Conservation (phyloP, 345 rosid species). For the Chamaenerion angustifolium region DNA sequence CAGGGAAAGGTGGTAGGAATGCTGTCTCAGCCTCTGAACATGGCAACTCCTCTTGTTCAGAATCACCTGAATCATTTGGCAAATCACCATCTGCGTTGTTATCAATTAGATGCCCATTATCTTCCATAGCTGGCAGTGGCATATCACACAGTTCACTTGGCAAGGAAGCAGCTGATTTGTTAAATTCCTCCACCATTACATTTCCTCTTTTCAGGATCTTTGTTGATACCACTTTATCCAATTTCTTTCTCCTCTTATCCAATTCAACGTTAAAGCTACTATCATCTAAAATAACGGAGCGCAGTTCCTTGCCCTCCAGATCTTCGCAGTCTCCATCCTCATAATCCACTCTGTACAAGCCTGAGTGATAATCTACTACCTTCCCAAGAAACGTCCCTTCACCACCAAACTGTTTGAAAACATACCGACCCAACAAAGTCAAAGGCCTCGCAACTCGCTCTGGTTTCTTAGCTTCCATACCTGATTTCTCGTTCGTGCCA, state of each 20-base stretch:
- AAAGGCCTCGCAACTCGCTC: conserved; percentile 25
- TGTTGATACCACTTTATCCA: conserved; percentile 31
- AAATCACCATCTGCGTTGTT: conserved; percentile 21
- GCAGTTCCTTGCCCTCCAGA: conserved; percentile 54
- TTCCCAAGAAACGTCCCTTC: conserved; percentile 49
- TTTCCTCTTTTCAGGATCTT: conserved; percentile 18
- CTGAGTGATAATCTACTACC: conserved; percentile 49
- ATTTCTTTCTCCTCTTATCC: conserved; percentile 26
- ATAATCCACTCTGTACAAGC: conserved; percentile 73
- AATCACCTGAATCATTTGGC: too few species aligned
- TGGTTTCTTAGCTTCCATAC: conserved; percentile 20
- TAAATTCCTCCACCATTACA: conserved; percentile 13
- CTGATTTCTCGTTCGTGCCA: conserved; percentile 10
- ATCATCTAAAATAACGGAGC: conserved; percentile 37
- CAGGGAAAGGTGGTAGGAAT: conserved; percentile 23
- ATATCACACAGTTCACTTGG: conserved; percentile 19
- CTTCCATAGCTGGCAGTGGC: conserved; percentile 13
- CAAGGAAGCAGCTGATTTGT: too few species aligned
- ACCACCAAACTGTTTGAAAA: conserved; percentile 56
- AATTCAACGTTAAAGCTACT: conserved; percentile 39
- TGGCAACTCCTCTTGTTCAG: conserved; percentile 1
- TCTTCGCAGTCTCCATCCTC: conserved; percentile 86
- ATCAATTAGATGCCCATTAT: conserved; percentile 23
- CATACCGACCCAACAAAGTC: conserved; percentile 61
- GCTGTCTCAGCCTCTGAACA: conserved; percentile 25